Evolutionary conservation across 2,329 filamentous ascomycete species (phyloP), one percentile per base, ranked within the genome.

Genomic region (Colletotrichum cordylinicola): DNA sequence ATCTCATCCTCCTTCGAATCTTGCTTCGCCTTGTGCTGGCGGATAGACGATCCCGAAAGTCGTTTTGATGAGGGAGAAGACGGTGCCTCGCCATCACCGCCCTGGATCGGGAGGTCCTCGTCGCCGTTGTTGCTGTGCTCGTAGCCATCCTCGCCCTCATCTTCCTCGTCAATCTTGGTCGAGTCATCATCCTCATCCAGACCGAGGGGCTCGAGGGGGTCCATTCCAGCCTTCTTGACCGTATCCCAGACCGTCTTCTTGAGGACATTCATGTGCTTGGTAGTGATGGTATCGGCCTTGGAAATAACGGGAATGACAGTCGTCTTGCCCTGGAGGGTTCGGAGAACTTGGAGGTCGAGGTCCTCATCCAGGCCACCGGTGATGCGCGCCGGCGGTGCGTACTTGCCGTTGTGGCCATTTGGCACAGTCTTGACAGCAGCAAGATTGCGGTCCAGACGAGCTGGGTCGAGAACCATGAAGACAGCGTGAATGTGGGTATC

Each of bases 401-500:
- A 86, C 78, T 90, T 90, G 48, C 88, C 87, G 65, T 89, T 89
- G 67, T 86, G 85, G 33, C 90, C 90, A 76, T 90, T 91, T 39
- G 87, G 83, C 12, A 88, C 84, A 72, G 84, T 90, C 80, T 93
- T 92, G 24, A 92, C 91, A 2, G 92, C 89, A 29, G 93, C 91
- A 74, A 98, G 93, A 80, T 96, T 98, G 79, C 93, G 90, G 82
- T 98, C 96, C 29, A 99, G 91, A 61, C 95, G 93, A 68, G 92
- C 89, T 2, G 97, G 97, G 83, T 99, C 97, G 70, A 99, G 91
- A 71, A 99, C 88, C 72, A 98, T 90, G 86, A 99, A 98, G 70
- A 96, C 96, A 79, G 95, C 98, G 83, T 99, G 97, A 79, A 99
- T 98, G 84, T 99, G 97, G 67, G 96, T 98, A 87, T 99, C 97